Evolutionary conservation across 2,329 filamentous ascomycete species (phyloP).

Genomic region (Claviceps quebecensis): DNA sequence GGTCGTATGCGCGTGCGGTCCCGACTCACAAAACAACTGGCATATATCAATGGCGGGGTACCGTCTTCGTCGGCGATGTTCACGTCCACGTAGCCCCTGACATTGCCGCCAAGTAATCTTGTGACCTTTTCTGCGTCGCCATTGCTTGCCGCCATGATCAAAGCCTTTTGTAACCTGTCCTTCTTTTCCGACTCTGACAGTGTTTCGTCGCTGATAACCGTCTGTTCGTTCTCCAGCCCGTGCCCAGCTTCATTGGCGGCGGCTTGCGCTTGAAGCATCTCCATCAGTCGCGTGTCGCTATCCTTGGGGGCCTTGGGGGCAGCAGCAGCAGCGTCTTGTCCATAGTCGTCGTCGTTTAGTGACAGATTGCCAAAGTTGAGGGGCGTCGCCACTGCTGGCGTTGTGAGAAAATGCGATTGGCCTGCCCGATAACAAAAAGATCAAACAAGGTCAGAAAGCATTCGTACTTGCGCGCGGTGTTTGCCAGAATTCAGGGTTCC

Average conservation of each 20-base stretch:
- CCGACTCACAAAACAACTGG: constrained; percentile 79
- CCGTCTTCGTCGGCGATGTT: constrained; percentile 87
- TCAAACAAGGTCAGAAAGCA: constrained; percentile 1
- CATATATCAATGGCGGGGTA: constrained; percentile 92
- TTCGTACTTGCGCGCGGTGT: neutral
- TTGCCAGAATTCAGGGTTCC: neutral
- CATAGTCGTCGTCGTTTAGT: constrained; percentile 67
- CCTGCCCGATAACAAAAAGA: constrained; percentile 37
- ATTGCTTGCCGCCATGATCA: constrained; percentile 94
- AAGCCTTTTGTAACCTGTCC: constrained; percentile 66
- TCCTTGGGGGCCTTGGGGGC: constrained; percentile 45
- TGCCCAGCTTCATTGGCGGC: constrained; percentile 65
- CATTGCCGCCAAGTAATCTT: constrained; percentile 60
- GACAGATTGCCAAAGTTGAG: constrained; percentile 70
- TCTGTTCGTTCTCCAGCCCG: constrained; percentile 64
- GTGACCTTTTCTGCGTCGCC: constrained; percentile 74
- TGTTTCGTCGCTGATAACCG: constrained; percentile 60
- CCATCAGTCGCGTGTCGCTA: constrained; percentile 77
- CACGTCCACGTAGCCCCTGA: constrained; percentile 65
- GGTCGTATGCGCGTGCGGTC: neutral
- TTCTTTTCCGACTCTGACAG: constrained; percentile 65
- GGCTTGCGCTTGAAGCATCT: constrained; percentile 90
- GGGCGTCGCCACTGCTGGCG: constrained; percentile 70
- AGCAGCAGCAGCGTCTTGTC: constrained; percentile 33
- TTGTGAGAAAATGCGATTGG: constrained; percentile 88